A percentile compares a stretch with the other conserved stretches of the same genome.
Evolutionary conservation across 805 yeast genomes (phyloP).

Genomic region (Naumovozyma dairenensis): DNA sequence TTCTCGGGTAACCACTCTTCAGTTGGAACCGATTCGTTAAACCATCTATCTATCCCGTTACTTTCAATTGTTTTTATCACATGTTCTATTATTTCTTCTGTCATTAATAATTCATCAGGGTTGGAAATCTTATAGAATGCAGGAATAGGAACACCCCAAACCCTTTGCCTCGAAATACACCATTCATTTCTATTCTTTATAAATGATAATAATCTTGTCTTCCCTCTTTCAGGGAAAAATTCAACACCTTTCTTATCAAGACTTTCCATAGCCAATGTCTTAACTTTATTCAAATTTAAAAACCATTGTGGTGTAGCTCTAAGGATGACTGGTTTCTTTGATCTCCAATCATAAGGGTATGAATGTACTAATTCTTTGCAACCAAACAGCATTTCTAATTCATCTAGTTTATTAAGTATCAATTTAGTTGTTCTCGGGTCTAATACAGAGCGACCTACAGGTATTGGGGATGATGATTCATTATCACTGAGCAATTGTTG

Average conservation of each 20-base stretch:
- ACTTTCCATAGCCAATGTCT: constrained; percentile 49
- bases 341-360: constrained; percentile 96
- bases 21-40: constrained; percentile 29
- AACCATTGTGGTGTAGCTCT: constrained; percentile 97
- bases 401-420: constrained; percentile 37
- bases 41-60: constrained; percentile 77
- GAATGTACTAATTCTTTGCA: constrained; percentile 57
- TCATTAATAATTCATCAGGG: constrained; percentile 57
- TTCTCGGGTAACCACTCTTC: constrained; percentile 60
- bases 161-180: constrained; percentile 95
- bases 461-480: constrained; percentile 1
- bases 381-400: constrained; percentile 36
- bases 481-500: constrained; percentile 10
- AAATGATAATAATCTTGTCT: constrained; percentile 61
- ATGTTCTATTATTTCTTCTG: constrained; percentile 43
- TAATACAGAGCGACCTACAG: constrained; percentile 48
- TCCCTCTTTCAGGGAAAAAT: constrained; percentile 68
- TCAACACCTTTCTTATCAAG: constrained; percentile 42
- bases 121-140: constrained; percentile 49
- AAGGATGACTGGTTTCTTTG: constrained; percentile 88
- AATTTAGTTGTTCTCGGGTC: constrained; percentile 40
- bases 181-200: constrained; percentile 77
- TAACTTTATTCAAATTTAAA: constrained; percentile 70
- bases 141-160: constrained; percentile 98
- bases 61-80: constrained; percentile 47